phyloP scores from a whole-genome alignment of 441 rosid genomes.

The Erodium texanum region DNA sequence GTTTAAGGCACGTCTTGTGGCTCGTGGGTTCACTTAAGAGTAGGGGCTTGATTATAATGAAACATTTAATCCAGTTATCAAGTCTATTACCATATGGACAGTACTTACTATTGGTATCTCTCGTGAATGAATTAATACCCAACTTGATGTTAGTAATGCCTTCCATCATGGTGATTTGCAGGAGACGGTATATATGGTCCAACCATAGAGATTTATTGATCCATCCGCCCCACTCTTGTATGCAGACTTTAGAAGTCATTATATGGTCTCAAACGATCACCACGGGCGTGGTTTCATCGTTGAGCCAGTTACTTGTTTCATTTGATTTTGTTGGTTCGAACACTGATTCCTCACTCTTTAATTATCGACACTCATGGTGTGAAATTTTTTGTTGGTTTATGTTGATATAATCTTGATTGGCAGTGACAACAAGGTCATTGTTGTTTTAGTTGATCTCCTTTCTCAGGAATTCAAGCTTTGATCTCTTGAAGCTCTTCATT shows the following conservation, averaged over 20 bases:
- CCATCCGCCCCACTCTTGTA: neutral
- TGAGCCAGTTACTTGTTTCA: neutral
- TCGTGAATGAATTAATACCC: neutral
- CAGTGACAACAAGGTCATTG: no score
- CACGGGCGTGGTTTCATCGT: neutral
- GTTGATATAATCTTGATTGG: no score
- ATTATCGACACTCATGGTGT: no score
- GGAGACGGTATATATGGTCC: neutral
- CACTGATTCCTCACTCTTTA: no score
- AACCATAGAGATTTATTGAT: neutral
- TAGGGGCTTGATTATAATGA: neutral
- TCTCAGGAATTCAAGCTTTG: no score
- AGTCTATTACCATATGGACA: neutral
- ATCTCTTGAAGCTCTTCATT: no score
- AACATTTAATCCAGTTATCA: neutral
- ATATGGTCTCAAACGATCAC: neutral
- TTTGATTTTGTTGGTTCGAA: neutral
- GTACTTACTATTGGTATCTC: neutral
- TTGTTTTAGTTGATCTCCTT: no score
- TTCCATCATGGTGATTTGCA: neutral
- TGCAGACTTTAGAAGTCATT: neutral
- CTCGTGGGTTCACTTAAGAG: neutral
- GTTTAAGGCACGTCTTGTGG: neutral
- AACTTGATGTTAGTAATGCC: neutral
- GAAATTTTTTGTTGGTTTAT: no score